Evolutionary conservation across 73 alveolate species (phyloP).

Genomic region (Loxodes magnus): DNA sequence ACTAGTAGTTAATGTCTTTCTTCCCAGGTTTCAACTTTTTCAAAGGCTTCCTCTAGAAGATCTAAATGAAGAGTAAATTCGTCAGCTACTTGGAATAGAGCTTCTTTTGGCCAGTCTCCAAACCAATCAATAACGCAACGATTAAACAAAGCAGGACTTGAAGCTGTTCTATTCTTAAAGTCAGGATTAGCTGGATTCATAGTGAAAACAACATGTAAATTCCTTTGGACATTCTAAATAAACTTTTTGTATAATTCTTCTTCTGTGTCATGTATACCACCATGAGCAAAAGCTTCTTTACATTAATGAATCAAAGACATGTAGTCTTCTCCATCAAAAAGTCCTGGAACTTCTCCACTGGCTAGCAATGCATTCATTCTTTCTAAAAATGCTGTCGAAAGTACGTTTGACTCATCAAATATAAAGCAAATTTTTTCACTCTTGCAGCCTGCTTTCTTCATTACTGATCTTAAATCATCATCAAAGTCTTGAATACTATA

Average conservation of each 20-base stretch:
- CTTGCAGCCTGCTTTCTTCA: conserved; percentile 95
- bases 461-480: conserved; percentile 94
- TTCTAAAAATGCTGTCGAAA: conserved; percentile 98
- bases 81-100: conserved; percentile 83
- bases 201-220: conserved; percentile 98
- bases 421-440: conserved; percentile 97
- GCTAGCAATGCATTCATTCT: conserved; percentile 99
- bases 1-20: conserved; percentile 62
- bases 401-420: conserved; percentile 97
- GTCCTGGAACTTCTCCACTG: conserved; percentile 99
- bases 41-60: conserved; percentile 60
- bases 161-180: conserved; percentile 93
- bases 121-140: conserved; percentile 99
- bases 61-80: conserved; percentile 83
- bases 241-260: conserved; percentile 94
- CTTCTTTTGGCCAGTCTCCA: conserved; percentile 98
- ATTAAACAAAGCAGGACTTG: conserved; percentile 97
- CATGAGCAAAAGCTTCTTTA: conserved; percentile 76
- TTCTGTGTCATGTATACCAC: conserved; percentile 85
- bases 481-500: conserved; percentile 95
- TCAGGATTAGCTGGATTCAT: conserved; percentile 99
- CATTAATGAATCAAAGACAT: conserved; percentile 82
- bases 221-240: conserved; percentile 88
- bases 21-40: conserved; percentile 37
- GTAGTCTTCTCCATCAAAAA: conserved; percentile 98